phyloP scores from a whole-genome alignment of 208 protist species.

The Acanthamoeba culbertsoni region DNA sequence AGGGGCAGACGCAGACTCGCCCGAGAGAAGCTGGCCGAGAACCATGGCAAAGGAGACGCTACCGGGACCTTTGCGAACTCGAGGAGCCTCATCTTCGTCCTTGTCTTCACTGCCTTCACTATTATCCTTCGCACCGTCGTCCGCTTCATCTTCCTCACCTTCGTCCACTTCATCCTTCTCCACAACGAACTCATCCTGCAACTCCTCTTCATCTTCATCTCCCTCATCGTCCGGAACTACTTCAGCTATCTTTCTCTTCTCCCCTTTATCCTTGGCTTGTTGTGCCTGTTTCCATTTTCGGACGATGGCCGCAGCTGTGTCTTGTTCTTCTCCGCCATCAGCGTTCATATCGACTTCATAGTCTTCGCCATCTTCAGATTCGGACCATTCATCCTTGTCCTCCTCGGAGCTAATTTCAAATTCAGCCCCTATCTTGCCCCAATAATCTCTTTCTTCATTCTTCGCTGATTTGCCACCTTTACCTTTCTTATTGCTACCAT shows the following conservation, averaged over 20 bases:
- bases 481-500: neutral
- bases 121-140: neutral
- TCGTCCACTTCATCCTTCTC: neutral
- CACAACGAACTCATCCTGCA: neutral
- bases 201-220: neutral
- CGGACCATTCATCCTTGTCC: neutral
- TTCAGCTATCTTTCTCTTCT: conserved; percentile 23
- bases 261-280: neutral
- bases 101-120: neutral
- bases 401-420: conserved; percentile 25
- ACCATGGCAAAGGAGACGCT: neutral
- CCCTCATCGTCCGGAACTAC: neutral
- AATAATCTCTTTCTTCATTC: neutral
- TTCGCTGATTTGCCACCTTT: neutral
- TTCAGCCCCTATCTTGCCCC: neutral
- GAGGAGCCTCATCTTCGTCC: neutral
- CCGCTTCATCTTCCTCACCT: neutral
- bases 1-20: neutral
- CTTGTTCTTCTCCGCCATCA: neutral
- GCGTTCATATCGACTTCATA: neutral
- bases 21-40: neutral
- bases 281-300: neutral
- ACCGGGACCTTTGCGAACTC: neutral
- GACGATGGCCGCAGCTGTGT: neutral
- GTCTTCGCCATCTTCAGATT: neutral